Percentiles rank a stretch among this genome's conserved stretches.
These are phyloP conservation scores for Punica granatum DNA, from an alignment of 345 rosid species.

Conservation along the genomic window DNA sequence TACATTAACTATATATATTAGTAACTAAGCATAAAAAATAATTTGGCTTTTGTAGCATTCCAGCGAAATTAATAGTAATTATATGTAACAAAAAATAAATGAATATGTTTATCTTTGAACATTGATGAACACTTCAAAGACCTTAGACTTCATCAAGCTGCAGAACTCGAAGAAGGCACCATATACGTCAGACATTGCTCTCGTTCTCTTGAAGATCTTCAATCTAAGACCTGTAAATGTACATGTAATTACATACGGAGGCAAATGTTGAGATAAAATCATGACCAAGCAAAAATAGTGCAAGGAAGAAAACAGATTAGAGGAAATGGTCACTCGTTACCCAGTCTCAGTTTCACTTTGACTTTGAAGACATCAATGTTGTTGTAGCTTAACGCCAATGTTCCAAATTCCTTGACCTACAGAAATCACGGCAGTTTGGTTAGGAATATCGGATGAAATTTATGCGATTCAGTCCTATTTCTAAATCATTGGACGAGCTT, in stretches of 20 bases:
- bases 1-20: conserved; percentile 2
- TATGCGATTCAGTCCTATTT: not conserved
- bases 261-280: not conserved
- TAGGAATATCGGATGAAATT: not conserved
- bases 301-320: no score
- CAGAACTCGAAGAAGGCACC: conserved; percentile 80
- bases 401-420: conserved; percentile 92
- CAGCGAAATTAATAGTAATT: no score
- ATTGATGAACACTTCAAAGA: not conserved
- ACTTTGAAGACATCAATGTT: conserved; percentile 85
- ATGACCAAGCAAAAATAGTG: no score
- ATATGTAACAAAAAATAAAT: not conserved
- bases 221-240: conserved; percentile 66
- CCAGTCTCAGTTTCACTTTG: conserved; percentile 90
- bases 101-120: not conserved
- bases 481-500: no score
- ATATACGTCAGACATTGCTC: conserved; percentile 81
- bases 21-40: no score
- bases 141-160: conserved; percentile 68
- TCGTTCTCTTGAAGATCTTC: conserved; percentile 68
- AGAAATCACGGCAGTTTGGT: not conserved
- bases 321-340: conserved; percentile 20
- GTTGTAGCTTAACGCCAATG: conserved; percentile 79
- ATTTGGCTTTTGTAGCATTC: no score
- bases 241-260: no score